Evolutionary conservation across 23 red algal genomes (phyloP).

Genomic region (Chondrus crispus): DNA sequence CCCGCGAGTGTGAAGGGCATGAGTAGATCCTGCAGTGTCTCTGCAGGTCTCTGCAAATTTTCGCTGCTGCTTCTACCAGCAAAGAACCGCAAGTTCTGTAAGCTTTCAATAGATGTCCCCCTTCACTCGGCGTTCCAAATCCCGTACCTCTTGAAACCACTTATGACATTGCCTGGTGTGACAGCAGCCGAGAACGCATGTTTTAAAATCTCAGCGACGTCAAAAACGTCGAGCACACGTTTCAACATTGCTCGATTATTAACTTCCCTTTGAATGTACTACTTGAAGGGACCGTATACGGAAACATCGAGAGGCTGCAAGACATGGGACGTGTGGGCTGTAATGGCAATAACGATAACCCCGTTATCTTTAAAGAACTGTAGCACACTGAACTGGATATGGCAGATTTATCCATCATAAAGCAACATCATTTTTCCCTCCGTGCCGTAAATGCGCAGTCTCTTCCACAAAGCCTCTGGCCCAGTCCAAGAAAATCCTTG

Average conservation of each 20-base stretch:
- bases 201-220: not conserved
- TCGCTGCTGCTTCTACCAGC: too few relatives aligned
- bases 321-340: slow-evolving; percentile 23
- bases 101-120: too few relatives aligned
- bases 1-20: too few relatives aligned
- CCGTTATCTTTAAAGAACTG: slow-evolving; percentile 13
- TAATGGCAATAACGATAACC: not conserved
- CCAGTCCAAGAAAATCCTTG: slow-evolving; percentile 10
- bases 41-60: too few relatives aligned
- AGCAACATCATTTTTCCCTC: not conserved
- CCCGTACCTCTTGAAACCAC: not conserved
- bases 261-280: not conserved
- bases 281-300: not conserved
- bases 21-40: too few relatives aligned
- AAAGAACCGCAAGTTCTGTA: too few relatives aligned
- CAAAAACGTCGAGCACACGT: not conserved
- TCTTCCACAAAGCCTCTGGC: slow-evolving; percentile 11
- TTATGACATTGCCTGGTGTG: not conserved
- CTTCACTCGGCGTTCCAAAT: not conserved
- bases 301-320: slow-evolving; percentile 17
- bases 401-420: not conserved
- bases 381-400: slow-evolving; percentile 11
- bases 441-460: not conserved
- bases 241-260: not conserved
- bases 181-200: not conserved